These are phyloP conservation scores for Trypanosoma congolense DNA, from an alignment of 208 protist species.

Conservation along the genomic window DNA sequence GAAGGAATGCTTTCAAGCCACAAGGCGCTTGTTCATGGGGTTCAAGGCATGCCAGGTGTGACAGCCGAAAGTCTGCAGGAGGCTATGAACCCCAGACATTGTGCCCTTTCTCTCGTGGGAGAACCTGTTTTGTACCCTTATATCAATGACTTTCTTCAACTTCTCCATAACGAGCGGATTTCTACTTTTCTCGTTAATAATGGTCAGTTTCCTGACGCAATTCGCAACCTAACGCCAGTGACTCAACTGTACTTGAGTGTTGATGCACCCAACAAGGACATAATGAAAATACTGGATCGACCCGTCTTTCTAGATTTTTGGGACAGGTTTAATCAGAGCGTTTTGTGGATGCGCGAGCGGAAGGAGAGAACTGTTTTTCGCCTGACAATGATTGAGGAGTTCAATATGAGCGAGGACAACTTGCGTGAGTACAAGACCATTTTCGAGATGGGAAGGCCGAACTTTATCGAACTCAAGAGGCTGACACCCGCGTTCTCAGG, in stretches of 20 bases:
- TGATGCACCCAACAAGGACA: conserved; percentile 86
- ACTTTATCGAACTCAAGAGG: conserved; percentile 94
- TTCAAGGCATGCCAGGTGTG: conserved; percentile 89
- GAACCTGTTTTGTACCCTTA: conserved; percentile 95
- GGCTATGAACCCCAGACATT: conserved; percentile 84
- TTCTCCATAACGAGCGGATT: conserved; percentile 74
- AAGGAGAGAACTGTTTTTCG: conserved; percentile 94
- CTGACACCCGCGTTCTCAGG: conserved; percentile 91
- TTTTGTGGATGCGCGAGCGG: conserved; percentile 83
- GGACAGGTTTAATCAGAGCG: conserved; percentile 90
- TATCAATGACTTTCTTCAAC: conserved; percentile 88
- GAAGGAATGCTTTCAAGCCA: conserved; percentile 83
- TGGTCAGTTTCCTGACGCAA: conserved; percentile 85
- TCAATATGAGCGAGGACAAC: conserved; percentile 89
- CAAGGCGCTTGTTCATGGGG: conserved; percentile 66
- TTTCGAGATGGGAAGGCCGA: conserved; percentile 78
- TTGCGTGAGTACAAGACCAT: conserved; percentile 87
- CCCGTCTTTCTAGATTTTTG: conserved; percentile 92
- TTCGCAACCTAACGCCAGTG: conserved; percentile 59
- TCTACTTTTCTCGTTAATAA: conserved; percentile 94
- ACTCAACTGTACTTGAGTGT: conserved; percentile 95
- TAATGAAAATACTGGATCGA: conserved; percentile 88
- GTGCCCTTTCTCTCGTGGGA: conserved; percentile 93
- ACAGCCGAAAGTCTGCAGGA: conserved; percentile 71
- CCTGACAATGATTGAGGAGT: conserved; percentile 94